Base-by-base conservation (phyloP, 768 basidiomycete genomes). In the Cubamyces sp. region DNA sequence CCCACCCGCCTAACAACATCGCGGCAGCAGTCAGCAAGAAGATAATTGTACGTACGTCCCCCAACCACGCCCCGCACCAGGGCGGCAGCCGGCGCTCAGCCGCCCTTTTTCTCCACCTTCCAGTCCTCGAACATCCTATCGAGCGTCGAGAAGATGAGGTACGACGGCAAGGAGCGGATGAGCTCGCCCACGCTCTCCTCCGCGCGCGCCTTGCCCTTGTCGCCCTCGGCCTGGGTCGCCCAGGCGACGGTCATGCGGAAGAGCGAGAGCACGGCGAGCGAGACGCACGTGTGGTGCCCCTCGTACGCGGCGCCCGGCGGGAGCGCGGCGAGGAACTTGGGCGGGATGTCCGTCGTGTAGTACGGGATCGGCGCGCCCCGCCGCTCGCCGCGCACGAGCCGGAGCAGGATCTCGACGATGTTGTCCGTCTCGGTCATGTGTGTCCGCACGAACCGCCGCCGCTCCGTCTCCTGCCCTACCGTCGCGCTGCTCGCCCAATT, bases 121-220 rank as follows among this genome's bases (percentile, higher is more conserved):
- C 91, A 93, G 72, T 96, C 94, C 72, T 92, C 92, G 78, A 95
- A 98, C 69, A 98, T 91, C 30, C 92, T 91, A 75, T 99, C 97
- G 73, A 98, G 74, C 70, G 91, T 92, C 77, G 92, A 92, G 77
- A 92, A 91, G 63, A 96, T 83, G 66, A 96, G 78, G 72, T 93
- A 90, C 30, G 87, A 87, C 34, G 97, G 96, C 64, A 99, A 72
- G 71, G 87, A 90, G 70, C 93, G 82, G 62, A 99, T 90, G 66
- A 99, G 92, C 76, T 98, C 95, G 18, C 91, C 90, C 37, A 94
- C 81, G 61, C 84, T 82, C 66, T 85, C 85, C 73, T 94, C 90
- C 1, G 88, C 87, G 73, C 92, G 89, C 6, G 62, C 71, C 73
- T 87, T 88, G 15, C 88, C 89, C 74, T 86, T 82, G 65, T 84